phyloP scores from a whole-genome alignment of 495 filamentous ascomycete species.

The Paragyromitra xinjiangensis region DNA sequence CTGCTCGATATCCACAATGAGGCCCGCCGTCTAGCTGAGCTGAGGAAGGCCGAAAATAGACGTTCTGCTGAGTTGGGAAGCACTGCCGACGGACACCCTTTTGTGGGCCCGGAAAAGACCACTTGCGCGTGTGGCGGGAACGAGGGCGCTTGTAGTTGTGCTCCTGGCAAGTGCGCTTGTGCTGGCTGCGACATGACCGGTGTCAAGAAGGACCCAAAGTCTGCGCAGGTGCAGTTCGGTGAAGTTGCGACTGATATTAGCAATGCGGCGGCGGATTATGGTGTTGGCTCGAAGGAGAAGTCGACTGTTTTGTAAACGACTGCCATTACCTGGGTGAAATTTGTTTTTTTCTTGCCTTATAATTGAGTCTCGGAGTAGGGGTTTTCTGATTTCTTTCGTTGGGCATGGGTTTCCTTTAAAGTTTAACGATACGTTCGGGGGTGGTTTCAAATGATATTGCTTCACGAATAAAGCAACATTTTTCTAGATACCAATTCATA shows the following conservation, averaged over 20 bases:
- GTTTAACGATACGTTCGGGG: background rate
- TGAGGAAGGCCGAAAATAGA: conserved; percentile 77
- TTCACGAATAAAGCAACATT: conserved; percentile 3
- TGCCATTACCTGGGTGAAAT: background rate
- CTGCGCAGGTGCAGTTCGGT: conserved; percentile 39
- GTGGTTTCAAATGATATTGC: conserved; percentile 2
- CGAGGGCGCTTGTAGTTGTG: conserved; percentile 54
- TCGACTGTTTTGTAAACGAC: conserved; percentile 21
- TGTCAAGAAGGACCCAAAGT: conserved; percentile 31
- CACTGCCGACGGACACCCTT: conserved; percentile 46
- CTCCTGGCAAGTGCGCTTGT: conserved; percentile 58
- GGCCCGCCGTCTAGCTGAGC: conserved; percentile 82
- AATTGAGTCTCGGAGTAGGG: conserved; percentile 34
- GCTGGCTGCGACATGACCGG: conserved; percentile 55
- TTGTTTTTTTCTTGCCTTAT: conserved; percentile 3
- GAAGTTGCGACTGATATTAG: conserved; percentile 37
- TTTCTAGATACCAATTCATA: conserved; percentile 10
- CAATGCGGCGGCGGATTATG: conserved; percentile 33
- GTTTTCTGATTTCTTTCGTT: conserved; percentile 31
- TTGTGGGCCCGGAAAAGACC: conserved; percentile 56
- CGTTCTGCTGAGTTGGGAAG: conserved; percentile 63
- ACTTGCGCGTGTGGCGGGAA: conserved; percentile 56
- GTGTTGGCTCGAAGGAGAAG: conserved; percentile 25
- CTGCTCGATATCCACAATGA: conserved; percentile 91
- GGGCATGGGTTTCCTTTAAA: conserved; percentile 8